These are phyloP conservation scores for Citrus glauca DNA, from an alignment of 345 rosid genomes.

Conservation along the genomic window DNA sequence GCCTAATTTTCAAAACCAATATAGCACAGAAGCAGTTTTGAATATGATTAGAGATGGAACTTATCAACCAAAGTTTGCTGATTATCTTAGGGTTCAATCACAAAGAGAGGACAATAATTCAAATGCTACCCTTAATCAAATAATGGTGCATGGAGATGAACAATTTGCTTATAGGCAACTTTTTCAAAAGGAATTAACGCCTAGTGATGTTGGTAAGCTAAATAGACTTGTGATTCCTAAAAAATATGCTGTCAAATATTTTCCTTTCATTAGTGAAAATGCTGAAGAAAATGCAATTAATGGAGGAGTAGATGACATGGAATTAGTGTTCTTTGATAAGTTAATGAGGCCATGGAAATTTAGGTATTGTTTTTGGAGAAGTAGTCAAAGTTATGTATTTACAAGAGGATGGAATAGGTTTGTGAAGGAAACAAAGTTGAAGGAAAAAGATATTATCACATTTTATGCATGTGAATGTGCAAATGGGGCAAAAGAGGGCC, in stretches of 20 bases:
- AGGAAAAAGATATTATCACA: constrained; percentile 28
- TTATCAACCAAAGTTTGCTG: constrained; percentile 49
- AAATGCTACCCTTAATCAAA: constrained; percentile 7
- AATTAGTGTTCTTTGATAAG: constrained; percentile 43
- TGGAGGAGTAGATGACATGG: constrained; percentile 19
- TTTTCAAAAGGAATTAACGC: constrained; percentile 73
- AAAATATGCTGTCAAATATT: constrained; percentile 53
- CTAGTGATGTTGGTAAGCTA: constrained; percentile 86
- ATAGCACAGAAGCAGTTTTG: constrained; percentile 35
- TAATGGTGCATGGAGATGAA: constrained; percentile 14
- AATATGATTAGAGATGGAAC: constrained; percentile 71
- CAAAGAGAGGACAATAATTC: constrained; percentile 8
- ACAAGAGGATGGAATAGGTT: constrained; percentile 53
- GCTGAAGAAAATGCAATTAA: constrained; percentile 8
- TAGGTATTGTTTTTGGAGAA: constrained; percentile 50
- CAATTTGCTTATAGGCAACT: constrained; percentile 33
- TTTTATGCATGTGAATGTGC: constrained; percentile 22
- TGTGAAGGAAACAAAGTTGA: constrained; percentile 36
- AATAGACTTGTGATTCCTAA: constrained; percentile 87
- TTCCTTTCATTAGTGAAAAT: constrained; percentile 35
- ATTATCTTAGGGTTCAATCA: constrained; percentile 25
- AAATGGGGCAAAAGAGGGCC: constrained; percentile 6
- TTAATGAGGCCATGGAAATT: constrained; percentile 44
- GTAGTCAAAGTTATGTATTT: constrained; percentile 52
- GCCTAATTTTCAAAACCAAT: constrained; percentile 39